Percentiles rank a stretch among this genome's conserved stretches.
These are phyloP conservation scores for Helianthus annuus DNA, from an alignment of 129 eudicot genomes.

Conservation along the genomic window DNA sequence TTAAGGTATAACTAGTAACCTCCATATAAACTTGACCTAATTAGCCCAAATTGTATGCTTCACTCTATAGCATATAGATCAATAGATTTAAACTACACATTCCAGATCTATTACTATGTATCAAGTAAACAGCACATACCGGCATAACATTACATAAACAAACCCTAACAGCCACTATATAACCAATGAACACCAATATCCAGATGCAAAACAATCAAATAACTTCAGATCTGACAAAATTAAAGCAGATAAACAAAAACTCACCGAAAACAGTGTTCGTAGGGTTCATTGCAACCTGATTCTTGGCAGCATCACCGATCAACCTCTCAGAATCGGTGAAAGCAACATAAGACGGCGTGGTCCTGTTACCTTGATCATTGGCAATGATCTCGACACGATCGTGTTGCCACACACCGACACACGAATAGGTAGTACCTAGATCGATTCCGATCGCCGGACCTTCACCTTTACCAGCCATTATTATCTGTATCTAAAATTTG, in stretches of 20 bases:
- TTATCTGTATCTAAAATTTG: neutral
- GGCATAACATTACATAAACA: neutral
- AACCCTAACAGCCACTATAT: neutral
- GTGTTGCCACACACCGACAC: conserved; percentile 39
- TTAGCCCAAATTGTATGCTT: neutral
- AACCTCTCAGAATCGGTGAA: conserved; percentile 34
- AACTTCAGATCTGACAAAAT: conserved; percentile 4
- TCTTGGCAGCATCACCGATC: conserved; percentile 37
- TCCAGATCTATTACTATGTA: neutral
- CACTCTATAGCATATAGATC: neutral
- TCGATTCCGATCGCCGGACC: conserved; percentile 38
- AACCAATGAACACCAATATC: neutral
- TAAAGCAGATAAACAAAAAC: neutral
- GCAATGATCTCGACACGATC: conserved; percentile 38
- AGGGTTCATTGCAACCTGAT: conserved; percentile 34
- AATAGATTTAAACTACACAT: neutral
- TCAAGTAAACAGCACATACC: neutral
- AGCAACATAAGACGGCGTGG: conserved; percentile 37
- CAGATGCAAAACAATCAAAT: neutral
- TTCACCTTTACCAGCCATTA: conserved; percentile 38
- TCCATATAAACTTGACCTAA: neutral
- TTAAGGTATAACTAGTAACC: no score
- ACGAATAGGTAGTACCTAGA: conserved; percentile 34
- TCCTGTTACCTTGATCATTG: conserved; percentile 37
- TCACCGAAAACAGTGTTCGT: conserved; percentile 35